A percentile compares a stretch with the other conserved stretches of the same genome.
Evolutionary conservation across 768 basidiomycete genomes (phyloP).

Genomic region (Leccinum arenicola): DNA sequence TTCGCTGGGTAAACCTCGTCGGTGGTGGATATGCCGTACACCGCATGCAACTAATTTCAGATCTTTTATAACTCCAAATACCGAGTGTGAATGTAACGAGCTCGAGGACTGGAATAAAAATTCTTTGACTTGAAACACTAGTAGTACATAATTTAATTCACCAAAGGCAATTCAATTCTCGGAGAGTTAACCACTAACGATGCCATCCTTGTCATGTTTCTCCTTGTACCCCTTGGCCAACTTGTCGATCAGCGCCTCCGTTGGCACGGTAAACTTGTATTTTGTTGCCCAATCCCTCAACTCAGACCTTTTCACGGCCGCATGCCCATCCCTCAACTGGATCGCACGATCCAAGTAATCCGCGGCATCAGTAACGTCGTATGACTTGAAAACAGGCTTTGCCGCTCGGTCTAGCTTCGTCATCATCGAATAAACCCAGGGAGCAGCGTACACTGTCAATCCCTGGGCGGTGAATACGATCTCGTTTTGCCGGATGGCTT

Average conservation of each 20-base stretch:
- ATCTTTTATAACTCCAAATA: no score
- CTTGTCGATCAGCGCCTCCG: not conserved
- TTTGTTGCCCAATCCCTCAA: not conserved
- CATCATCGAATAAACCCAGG: constrained; percentile 10
- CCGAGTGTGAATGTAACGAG: no score
- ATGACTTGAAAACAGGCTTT: constrained; percentile 4
- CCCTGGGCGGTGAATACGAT: constrained; percentile 5
- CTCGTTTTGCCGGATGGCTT: constrained; percentile 6
- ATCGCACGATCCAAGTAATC: constrained; percentile 6
- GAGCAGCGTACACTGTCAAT: constrained; percentile 12
- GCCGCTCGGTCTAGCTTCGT: constrained; percentile 7
- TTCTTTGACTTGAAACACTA: not conserved
- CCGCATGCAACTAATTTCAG: no score
- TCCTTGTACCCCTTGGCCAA: constrained; percentile 1
- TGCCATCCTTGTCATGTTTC: not conserved
- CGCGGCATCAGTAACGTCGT: constrained; percentile 6
- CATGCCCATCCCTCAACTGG: not conserved
- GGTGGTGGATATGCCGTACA: no score
- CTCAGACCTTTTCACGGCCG: constrained; percentile 6
- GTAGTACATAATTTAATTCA: not conserved
- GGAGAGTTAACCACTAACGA: not conserved
- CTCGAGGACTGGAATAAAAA: no score
- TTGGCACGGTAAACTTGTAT: not conserved
- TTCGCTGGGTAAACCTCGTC: no score
- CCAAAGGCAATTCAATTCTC: not conserved